Percentiles rank a stretch among this genome's conserved stretches.
Conservation (phyloP, 176 grass and related monocot genomes). For the Areca catechu region DNA sequence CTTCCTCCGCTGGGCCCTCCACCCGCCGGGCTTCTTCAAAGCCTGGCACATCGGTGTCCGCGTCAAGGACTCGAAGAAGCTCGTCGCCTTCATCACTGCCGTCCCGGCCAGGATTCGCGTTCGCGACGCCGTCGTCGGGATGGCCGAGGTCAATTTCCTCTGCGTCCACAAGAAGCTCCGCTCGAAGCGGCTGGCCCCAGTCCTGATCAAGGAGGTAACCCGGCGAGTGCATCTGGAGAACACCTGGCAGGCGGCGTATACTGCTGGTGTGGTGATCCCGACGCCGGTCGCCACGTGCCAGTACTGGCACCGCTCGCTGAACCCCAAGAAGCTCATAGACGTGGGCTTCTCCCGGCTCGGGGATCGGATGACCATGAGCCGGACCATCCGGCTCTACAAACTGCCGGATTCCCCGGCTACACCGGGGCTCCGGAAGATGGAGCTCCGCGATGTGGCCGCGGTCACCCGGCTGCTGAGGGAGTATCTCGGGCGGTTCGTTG, state of each 20-base stretch:
- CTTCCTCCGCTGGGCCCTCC: conserved; percentile 95
- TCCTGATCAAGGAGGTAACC: conserved; percentile 97
- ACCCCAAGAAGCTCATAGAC: conserved; percentile 98
- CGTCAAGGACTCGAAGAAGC: conserved; percentile 66
- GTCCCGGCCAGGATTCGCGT: conserved; percentile 88
- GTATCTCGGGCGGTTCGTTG: conserved; percentile 57
- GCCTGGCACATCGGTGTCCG: no score
- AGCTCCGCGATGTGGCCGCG: conserved; percentile 72
- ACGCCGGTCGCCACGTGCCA: conserved; percentile 89
- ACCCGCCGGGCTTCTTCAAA: conserved; percentile 67
- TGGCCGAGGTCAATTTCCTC: conserved; percentile 99
- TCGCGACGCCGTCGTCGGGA: conserved; percentile 57
- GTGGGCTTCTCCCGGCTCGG: conserved; percentile 90
- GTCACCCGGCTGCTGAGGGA: conserved; percentile 73
- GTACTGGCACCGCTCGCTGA: conserved; percentile 91
- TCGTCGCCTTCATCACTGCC: conserved; percentile 95
- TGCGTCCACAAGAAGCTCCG: conserved; percentile 99
- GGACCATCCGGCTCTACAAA: conserved; percentile 88
- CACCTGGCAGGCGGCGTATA: conserved; percentile 97
- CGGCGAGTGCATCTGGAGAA: conserved; percentile 89
- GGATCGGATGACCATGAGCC: conserved; percentile 96
- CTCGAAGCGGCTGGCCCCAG: conserved; percentile 94
- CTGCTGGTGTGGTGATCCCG: conserved; percentile 81
- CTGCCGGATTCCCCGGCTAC: conserved; percentile 66
- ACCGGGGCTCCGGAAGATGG: conserved; percentile 86